These are phyloP conservation scores for Trypanosomatidae sp. DNA, from an alignment of 208 protist genomes.

Conservation along the genomic window DNA sequence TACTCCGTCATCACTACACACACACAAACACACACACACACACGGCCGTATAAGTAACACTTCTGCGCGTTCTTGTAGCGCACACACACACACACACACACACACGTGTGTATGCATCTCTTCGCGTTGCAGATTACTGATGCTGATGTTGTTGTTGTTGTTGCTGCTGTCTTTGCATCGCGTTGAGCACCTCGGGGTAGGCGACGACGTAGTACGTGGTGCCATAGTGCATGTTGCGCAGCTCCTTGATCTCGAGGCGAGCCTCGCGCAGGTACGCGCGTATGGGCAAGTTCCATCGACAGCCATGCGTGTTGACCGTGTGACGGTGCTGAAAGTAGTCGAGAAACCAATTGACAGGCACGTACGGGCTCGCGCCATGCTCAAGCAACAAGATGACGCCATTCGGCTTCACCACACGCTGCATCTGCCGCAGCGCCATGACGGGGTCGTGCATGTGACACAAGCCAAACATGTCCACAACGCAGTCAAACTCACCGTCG, in stretches of 20 bases:
- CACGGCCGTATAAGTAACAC: too few species aligned
- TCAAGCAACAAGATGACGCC: slow-evolving; percentile 85
- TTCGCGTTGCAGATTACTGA: not conserved
- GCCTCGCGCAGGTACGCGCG: slow-evolving; percentile 60
- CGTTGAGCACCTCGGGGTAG: slow-evolving; percentile 68
- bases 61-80: too few species aligned
- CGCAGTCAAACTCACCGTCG: slow-evolving; percentile 79
- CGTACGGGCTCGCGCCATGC: slow-evolving; percentile 72
- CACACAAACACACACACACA: too few species aligned
- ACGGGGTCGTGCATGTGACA: slow-evolving; percentile 84
- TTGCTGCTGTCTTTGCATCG: slow-evolving; percentile 27
- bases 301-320: slow-evolving; percentile 77
- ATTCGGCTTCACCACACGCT: slow-evolving; percentile 79
- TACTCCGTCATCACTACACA: too few species aligned
- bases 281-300: slow-evolving; percentile 77
- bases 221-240: slow-evolving; percentile 85
- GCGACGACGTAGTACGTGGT: slow-evolving; percentile 86
- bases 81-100: too few species aligned
- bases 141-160: not conserved
- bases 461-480: slow-evolving; percentile 88
- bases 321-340: slow-evolving; percentile 70
- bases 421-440: slow-evolving; percentile 82
- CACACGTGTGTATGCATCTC: too few species aligned
- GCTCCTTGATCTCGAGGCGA: slow-evolving; percentile 67
- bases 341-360: slow-evolving; percentile 81